A percentile compares a stretch with the other conserved stretches of the same genome.
Evolutionary conservation across 352 stramenopile genomes (phyloP).

Genomic region (Globisporangium alternatum): DNA sequence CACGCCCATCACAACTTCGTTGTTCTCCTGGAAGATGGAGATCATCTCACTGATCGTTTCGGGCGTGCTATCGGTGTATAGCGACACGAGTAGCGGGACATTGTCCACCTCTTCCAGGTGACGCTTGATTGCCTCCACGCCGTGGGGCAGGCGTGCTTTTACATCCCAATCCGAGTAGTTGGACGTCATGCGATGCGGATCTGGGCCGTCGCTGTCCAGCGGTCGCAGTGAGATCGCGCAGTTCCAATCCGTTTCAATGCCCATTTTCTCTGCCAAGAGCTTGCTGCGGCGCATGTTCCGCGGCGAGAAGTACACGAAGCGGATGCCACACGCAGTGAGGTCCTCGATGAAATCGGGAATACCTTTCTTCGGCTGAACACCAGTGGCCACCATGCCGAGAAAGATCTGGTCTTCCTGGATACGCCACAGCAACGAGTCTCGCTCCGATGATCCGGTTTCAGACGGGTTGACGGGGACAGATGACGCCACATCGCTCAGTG

Average conservation of each 20-base stretch:
- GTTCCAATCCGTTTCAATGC: slow-evolving; percentile 99
- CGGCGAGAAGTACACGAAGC: slow-evolving; percentile 99
- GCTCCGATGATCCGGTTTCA: slow-evolving; percentile 48
- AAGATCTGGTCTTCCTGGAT: slow-evolving; percentile 97
- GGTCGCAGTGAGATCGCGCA: slow-evolving; percentile 96
- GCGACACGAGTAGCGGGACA: slow-evolving; percentile 95
- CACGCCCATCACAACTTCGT: slow-evolving; percentile 82
- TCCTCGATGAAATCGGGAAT: slow-evolving; percentile 96
- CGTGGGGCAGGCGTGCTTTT: slow-evolving; percentile 95
- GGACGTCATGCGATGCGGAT: slow-evolving; percentile 95
- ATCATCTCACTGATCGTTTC: slow-evolving; percentile 95
- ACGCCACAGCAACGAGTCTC: slow-evolving; percentile 69
- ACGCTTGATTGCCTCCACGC: slow-evolving; percentile 92
- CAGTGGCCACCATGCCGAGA: slow-evolving; percentile 94
- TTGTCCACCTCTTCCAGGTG: slow-evolving; percentile 98
- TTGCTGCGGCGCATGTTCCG: slow-evolving; percentile 98
- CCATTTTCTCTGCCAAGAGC: slow-evolving; percentile 97
- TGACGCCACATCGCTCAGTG: slow-evolving; percentile 49
- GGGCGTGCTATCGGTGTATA: slow-evolving; percentile 98
- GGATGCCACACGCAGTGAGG: slow-evolving; percentile 92
- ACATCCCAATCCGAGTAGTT: slow-evolving; percentile 98
- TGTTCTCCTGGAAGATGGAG: slow-evolving; percentile 81
- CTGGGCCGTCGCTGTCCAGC: slow-evolving; percentile 88
- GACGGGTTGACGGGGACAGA: slow-evolving; percentile 47
- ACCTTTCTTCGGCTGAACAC: slow-evolving; percentile 92